Evolutionary conservation across 2,329 filamentous ascomycete species (phyloP).

Genomic region (Tricladium varicosporioides): DNA sequence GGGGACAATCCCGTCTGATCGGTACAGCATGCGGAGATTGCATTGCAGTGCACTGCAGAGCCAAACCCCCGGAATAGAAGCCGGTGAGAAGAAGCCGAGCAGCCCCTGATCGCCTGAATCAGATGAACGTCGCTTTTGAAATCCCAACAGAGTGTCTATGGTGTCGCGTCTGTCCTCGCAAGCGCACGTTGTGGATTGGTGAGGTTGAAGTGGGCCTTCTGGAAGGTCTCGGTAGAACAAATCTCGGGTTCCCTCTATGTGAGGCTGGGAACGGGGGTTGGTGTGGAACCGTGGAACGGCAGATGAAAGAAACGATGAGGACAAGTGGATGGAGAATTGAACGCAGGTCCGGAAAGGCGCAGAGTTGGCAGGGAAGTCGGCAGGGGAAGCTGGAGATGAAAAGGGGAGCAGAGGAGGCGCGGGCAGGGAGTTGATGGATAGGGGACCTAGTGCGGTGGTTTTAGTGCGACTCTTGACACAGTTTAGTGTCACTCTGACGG

Average conservation of each 20-base stretch:
- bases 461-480: no score
- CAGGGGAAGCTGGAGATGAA: slow-evolving; percentile 3
- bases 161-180: neutral
- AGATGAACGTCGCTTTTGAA: slow-evolving; percentile 5
- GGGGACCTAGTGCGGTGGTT: neutral
- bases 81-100: neutral
- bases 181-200: neutral
- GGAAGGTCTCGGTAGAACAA: slow-evolving; percentile 2
- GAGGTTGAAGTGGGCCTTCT: neutral
- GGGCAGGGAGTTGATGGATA: neutral
- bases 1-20: slow-evolving; percentile 11
- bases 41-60: neutral
- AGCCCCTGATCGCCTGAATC: slow-evolving; percentile 5
- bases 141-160: neutral
- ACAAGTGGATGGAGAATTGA: neutral
- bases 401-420: neutral
- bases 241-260: neutral
- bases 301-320: neutral
- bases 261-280: neutral
- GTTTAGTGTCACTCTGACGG: no score
- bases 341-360: neutral
- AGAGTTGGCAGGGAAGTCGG: neutral
- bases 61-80: slow-evolving; percentile 10
- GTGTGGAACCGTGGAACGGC: slow-evolving; percentile 1
- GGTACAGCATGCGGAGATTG: slow-evolving; percentile 10